These are phyloP conservation scores for Maudiozyma barnettii DNA, from an alignment of 805 yeast species.

Conservation along the genomic window DNA sequence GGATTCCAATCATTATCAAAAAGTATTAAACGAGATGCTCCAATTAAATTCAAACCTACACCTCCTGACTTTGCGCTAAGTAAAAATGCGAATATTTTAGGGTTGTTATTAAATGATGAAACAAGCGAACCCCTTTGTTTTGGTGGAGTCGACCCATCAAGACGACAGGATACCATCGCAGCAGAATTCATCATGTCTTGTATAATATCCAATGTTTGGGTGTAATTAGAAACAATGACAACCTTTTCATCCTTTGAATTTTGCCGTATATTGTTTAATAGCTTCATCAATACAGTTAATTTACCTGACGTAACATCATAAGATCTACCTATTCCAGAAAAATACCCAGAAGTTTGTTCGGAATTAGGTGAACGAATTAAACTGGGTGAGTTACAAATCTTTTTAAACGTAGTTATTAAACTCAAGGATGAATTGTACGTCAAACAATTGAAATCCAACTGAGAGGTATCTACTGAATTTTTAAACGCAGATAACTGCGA, in stretches of 20 bases:
- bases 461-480: slow-evolving; percentile 32
- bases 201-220: slow-evolving; percentile 74
- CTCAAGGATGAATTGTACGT: slow-evolving; percentile 42
- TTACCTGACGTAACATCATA: slow-evolving; percentile 45
- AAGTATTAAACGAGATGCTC: slow-evolving; percentile 76
- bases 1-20: slow-evolving; percentile 98
- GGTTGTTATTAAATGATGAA: slow-evolving; percentile 49
- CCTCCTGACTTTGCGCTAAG: slow-evolving; percentile 92
- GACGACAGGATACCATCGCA: slow-evolving; percentile 44
- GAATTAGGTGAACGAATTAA: slow-evolving; percentile 31
- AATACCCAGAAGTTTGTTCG: slow-evolving; percentile 6
- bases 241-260: slow-evolving; percentile 52
- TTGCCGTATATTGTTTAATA: slow-evolving; percentile 41
- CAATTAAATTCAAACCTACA: slow-evolving; percentile 78
- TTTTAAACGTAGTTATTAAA: slow-evolving; percentile 64
- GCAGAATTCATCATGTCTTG: slow-evolving; percentile 45
- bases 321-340: slow-evolving; percentile 5
- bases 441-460: slow-evolving; percentile 22
- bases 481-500: slow-evolving; percentile 50
- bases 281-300: slow-evolving; percentile 45
- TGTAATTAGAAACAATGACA: slow-evolving; percentile 79
- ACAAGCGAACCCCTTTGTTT: slow-evolving; percentile 59
- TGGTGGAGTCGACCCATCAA: slow-evolving; percentile 80
- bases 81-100: slow-evolving; percentile 51
- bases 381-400: slow-evolving; percentile 76